Base-by-base conservation (phyloP, 305 asterid genomes). In the Fraxinus platypoda region DNA sequence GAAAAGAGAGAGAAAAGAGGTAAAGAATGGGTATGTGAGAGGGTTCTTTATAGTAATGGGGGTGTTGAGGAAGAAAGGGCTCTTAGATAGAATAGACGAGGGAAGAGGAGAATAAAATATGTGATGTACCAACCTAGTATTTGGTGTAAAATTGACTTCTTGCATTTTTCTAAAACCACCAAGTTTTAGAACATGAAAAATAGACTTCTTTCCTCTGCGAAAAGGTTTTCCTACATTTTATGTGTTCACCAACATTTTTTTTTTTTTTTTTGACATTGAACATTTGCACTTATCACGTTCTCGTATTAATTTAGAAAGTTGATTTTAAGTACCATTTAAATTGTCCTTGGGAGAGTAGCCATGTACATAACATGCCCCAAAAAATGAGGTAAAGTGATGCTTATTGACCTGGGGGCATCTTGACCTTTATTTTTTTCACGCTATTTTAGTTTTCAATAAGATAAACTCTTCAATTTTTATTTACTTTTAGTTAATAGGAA, bases 61-160 rank as follows among this genome's bases (percentile, higher is more conserved):
- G 85, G 21, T 30, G 85, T 49, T 70, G 85, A 71, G 46, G 80
- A 77, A 71, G 85, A 68, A 80, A 79, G 80, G 81, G 28, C 23
- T 82, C 77, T 38, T 52, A 35, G 84, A 84, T 75, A 80, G 54
- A 43, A 4, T 12, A 43, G 54, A 12, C n/a, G 15, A 43, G 4
- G 15, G n/a, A 13, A 12, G 43, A 78, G 43, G 80, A 78, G 86
- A 81, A 85, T 83, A 78, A 85, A 84, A 83, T 75, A 79, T 54
- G 52, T 74, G 72, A 31, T 81, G 81, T 78, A 25, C 85, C 70
- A 43, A 13, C 54, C 54, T 43, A 43, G n/a, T 26, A 82, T 77
- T 82, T 94, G 84, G 97, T 97, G 95, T 94, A 87, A 89, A 87
- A 31, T 52, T 88, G 86, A 92, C 98, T 91, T 95, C 35, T 78